Conservation (phyloP, 805 yeast genomes). For the Nematodospora valgi region DNA sequence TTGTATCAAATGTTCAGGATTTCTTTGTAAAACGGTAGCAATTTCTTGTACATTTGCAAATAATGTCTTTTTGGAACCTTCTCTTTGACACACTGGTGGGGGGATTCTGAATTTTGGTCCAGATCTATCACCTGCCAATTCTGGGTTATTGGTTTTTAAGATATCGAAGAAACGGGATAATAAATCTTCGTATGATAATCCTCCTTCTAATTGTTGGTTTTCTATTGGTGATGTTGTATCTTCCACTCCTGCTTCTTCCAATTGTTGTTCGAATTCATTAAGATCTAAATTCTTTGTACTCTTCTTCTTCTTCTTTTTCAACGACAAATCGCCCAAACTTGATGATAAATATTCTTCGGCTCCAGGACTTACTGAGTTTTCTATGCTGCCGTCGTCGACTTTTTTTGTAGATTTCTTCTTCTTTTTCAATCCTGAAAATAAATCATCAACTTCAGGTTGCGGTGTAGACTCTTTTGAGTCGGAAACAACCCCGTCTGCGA, state of each 20-base stretch:
- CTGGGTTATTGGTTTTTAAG: slow-evolving; percentile 92
- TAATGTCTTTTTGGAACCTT: slow-evolving; percentile 93
- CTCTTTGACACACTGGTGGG: slow-evolving; percentile 95
- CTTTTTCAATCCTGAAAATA: slow-evolving; percentile 69
- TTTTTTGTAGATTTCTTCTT: slow-evolving; percentile 61
- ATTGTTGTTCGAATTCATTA: slow-evolving; percentile 82
- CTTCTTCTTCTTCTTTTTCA: slow-evolving; percentile 83
- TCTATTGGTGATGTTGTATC: slow-evolving; percentile 12
- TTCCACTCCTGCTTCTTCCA: slow-evolving; percentile 85
- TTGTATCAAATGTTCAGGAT: slow-evolving; percentile 95
- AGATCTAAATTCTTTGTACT: slow-evolving; percentile 51
- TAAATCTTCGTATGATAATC: slow-evolving; percentile 71
- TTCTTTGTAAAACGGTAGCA: slow-evolving; percentile 89
- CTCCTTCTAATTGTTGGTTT: slow-evolving; percentile 36
- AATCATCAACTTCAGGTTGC: slow-evolving; percentile 50
- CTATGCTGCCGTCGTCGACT: slow-evolving; percentile 6
- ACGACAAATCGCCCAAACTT: slow-evolving; percentile 37
- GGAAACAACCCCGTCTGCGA: slow-evolving; percentile 30
- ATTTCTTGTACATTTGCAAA: slow-evolving; percentile 96
- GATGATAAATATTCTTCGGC: slow-evolving; percentile 30
- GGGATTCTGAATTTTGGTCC: slow-evolving; percentile 94
- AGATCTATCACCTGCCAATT: slow-evolving; percentile 93
- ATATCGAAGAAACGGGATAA: slow-evolving; percentile 82
- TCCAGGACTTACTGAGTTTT: slow-evolving; percentile 19
- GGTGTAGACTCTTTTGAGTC: slow-evolving; percentile 19